Evolutionary conservation across 176 grass and related monocot genomes (phyloP).

Genomic region (Stipa capillata): DNA sequence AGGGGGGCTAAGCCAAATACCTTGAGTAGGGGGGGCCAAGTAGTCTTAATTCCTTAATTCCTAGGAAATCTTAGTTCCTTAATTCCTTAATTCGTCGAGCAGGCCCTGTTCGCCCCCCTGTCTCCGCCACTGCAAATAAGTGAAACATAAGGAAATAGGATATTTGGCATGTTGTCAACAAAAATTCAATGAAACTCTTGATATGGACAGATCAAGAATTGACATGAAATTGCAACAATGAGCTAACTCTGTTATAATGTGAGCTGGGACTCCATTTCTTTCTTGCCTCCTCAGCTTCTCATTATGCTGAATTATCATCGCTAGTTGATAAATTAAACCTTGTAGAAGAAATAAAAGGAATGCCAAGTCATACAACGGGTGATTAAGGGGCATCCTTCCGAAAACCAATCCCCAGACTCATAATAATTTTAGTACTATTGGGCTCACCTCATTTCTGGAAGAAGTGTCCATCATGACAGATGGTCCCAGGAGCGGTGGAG

Average conservation of each 20-base stretch:
- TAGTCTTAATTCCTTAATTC: no score
- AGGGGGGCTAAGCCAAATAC: no score
- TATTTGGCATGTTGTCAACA: no score
- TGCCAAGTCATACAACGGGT: neutral
- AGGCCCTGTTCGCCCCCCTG: no score
- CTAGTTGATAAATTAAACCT: constrained; percentile 94
- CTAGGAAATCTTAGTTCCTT: no score
- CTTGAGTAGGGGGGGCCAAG: no score
- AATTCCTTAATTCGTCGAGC: no score
- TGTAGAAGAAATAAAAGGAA: constrained; percentile 38
- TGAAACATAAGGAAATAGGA: no score
- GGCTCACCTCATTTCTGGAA: constrained; percentile 85
- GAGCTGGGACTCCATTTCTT: constrained; percentile 95
- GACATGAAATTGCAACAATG: constrained; percentile 98
- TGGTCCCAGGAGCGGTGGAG: constrained; percentile 93
- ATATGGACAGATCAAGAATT: no score
- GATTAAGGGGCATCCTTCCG: neutral
- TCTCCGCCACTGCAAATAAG: no score
- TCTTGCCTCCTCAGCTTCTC: constrained; percentile 95
- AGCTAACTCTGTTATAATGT: constrained; percentile 97
- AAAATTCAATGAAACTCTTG: no score
- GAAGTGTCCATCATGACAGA: constrained; percentile 99
- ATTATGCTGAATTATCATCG: constrained; percentile 97
- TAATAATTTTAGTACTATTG: neutral
- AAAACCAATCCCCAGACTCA: neutral